Base-by-base conservation (phyloP, 164 flowering plant species). In the Sedum album region DNA sequence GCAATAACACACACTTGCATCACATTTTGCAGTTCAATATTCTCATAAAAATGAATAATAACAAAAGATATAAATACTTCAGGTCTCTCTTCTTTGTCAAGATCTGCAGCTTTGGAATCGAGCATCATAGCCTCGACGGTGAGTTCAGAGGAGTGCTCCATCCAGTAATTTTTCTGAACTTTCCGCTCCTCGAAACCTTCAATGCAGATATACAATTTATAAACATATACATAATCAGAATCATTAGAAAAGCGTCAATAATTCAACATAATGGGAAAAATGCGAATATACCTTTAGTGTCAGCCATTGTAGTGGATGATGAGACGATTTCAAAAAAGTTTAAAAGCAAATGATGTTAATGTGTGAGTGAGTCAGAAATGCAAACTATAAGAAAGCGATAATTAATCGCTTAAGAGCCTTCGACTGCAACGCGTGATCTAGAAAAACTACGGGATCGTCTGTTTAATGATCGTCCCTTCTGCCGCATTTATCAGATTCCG, bases 81-180 rank as follows among this genome's bases (percentile, higher is more conserved):
- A 70, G 98, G 98, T 30, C 96, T 81, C 78, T 94, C 98, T 78
- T 88, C 96, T 74, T 91, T 94, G 82, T 94, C 99, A 39, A 94
- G 97, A 73, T 94, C 97, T 23, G 88, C 66, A 20, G 99, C 97
- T 70, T 83, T 83, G 68, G 97, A 91, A 75, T 94, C 99, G 31
- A 91, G 97, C 99, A 94, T 94, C 99, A 91, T 94, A 20, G 96
- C 88, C 69, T 94, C 96, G 46, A 94, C 84, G 0, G 95, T 88
- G 51, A 89, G 79, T 38, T 88, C 88, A 7, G 61, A 75, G 6
- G 97, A 85, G 66, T 94, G 96, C 75, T 94, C 96, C 17, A 75
- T 75, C 98, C 97, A 94, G 77, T 91, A 94, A 49, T 60, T 87
- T 86, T 91, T 94, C 68, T 88, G 91, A 15, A 79, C 21, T 66